Base-by-base conservation (phyloP, 2,329 filamentous ascomycete species). In the Stemphylium beticola region DNA sequence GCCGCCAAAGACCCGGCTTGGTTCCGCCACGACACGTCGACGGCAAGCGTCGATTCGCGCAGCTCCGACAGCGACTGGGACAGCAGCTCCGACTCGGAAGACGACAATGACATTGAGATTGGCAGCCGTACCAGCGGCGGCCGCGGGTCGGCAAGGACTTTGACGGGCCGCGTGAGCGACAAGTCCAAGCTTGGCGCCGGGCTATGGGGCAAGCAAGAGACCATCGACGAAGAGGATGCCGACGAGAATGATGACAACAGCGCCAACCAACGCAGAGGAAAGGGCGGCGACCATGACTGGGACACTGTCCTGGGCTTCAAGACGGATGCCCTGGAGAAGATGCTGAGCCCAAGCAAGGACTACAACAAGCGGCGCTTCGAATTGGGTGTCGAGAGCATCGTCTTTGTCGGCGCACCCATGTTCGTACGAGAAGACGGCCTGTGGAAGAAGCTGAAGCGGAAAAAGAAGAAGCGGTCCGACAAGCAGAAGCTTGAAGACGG, bases 361-460 rank as follows among this genome's bases (percentile, higher is more conserved):
- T 76, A 74, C 57, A 76, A 77, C 51, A 77, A 77, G 67, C 61
- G 69, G 22, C 64, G 71, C 31, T 77, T 77, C 55, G 75, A 77
- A 60, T 59, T 76, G 9, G 75, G 74, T 1, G 71, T 77, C 3
- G 75, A 77, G 56, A 69, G 72, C 36, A 63, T 76, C 14, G 73
- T 75, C 8, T 77, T 77, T 48, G 65, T 77, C 1, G 75, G 75
- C 22, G 72, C 73, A n/a, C 75, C 75, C 20, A 77, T 76, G 70
- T 77, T 76, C 57, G 71, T 75, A n/a, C 60, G 74, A 17, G 74
- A 76, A 2, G 74, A 77, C 43, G 75, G 74, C 1, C 46, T 70
- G 22, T 77, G 75, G 75, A 76, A 74, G 61, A 77, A 76, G 57
- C 57, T 62, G 8, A 68, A 64, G 53, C 59, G 65, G 33, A 73